A percentile compares a stretch with the other conserved stretches of the same genome.
Conservation (phyloP, 2,329 filamentous ascomycete species). For the Scorias spongiosa region DNA sequence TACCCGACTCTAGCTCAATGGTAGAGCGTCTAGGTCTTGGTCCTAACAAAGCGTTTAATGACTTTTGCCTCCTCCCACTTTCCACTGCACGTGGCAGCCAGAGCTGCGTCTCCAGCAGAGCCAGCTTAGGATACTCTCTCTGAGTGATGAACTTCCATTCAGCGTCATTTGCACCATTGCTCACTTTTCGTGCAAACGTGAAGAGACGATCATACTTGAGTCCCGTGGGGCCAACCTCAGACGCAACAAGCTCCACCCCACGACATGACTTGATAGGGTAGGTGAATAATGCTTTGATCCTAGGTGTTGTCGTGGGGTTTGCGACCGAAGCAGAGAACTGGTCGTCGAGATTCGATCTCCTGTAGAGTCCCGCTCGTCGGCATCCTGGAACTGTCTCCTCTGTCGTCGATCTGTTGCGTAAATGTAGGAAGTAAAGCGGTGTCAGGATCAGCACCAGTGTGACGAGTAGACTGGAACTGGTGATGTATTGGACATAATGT, state of each 20-base stretch:
- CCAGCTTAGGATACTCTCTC: slow-evolving; percentile 53
- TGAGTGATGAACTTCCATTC: slow-evolving; percentile 59
- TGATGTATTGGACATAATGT: slow-evolving; percentile 12
- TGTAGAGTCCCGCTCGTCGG: slow-evolving; percentile 11
- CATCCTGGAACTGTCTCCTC: slow-evolving; percentile 11
- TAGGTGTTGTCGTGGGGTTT: slow-evolving; percentile 20
- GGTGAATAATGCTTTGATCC: slow-evolving; percentile 55
- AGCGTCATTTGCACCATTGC: slow-evolving; percentile 27
- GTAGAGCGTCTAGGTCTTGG: not conserved
- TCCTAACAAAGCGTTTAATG: not conserved
- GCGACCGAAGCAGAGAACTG: slow-evolving; percentile 7
- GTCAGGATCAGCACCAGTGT: slow-evolving; percentile 8
- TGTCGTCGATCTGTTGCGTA: not conserved
- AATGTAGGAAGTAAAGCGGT: slow-evolving; percentile 1
- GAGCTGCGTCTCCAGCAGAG: slow-evolving; percentile 50
- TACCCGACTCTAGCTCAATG: not conserved
- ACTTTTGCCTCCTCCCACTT: not conserved
- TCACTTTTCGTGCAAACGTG: slow-evolving; percentile 54
- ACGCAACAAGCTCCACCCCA: slow-evolving; percentile 55
- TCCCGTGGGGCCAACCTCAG: slow-evolving; percentile 51
- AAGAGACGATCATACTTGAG: slow-evolving; percentile 70
- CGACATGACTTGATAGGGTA: slow-evolving; percentile 75
- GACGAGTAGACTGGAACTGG: slow-evolving; percentile 5
- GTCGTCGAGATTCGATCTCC: slow-evolving; percentile 12
- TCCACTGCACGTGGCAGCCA: slow-evolving; percentile 47